A percentile compares a stretch with the other conserved stretches of the same genome.
These are phyloP conservation scores for Orychophragmus violaceus DNA, from an alignment of 345 rosid genomes.

Conservation along the genomic window DNA sequence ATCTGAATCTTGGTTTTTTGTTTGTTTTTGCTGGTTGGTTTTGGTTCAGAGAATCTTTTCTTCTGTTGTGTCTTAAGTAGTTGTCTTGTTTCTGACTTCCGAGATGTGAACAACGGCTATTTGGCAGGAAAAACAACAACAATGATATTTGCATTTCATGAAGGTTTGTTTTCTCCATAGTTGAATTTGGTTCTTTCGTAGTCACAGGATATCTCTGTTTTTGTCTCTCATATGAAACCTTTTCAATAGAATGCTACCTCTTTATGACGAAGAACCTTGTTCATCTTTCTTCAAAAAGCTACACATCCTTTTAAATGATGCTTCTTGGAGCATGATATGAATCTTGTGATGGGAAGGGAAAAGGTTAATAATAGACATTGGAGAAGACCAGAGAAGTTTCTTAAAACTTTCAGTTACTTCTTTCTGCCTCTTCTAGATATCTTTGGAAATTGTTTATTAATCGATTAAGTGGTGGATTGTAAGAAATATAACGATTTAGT, in stretches of 20 bases:
- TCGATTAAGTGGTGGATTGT: not conserved
- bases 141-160: not conserved
- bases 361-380: not conserved
- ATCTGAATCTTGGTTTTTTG: not conserved
- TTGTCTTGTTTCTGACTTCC: not conserved
- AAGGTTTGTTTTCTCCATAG: not conserved
- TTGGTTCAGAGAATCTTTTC: not conserved
- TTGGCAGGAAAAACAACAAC: not conserved
- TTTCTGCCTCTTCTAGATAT: not conserved
- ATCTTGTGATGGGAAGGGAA: not conserved
- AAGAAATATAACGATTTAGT: not conserved
- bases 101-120: not conserved
- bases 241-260: not conserved
- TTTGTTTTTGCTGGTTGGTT: not conserved
- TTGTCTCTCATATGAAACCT: not conserved
- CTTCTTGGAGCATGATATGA: too few relatives aligned
- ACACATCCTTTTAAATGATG: not conserved
- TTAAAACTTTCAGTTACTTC: not conserved
- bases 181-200: not conserved
- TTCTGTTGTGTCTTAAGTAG: not conserved
- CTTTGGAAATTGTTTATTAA: not conserved
- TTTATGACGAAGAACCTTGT: not conserved
- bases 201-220: not conserved
- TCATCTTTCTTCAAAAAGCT: not conserved
- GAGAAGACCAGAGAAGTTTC: not conserved